Evolutionary conservation across 1,284 basidiomycete genomes (phyloP).

Genomic region (Takashimella koratensis): DNA sequence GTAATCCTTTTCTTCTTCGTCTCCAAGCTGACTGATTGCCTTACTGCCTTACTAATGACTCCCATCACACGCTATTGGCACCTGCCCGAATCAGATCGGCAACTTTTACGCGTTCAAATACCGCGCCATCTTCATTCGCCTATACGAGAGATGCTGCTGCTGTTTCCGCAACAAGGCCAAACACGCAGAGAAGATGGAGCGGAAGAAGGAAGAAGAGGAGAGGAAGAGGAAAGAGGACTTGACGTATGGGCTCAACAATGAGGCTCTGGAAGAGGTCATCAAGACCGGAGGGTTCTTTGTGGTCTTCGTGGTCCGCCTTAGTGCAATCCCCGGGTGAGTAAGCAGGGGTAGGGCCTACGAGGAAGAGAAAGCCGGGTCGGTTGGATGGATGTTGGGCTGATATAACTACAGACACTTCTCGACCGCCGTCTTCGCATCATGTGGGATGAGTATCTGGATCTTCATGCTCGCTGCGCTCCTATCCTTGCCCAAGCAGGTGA

Average conservation of each 20-base stretch:
- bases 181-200: too few relatives aligned
- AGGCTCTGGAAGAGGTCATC: conserved; percentile 62
- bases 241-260: neutral
- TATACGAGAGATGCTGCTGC: too few relatives aligned
- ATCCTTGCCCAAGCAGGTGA: conserved; percentile 63
- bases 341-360: too few relatives aligned
- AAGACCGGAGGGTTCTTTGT: conserved; percentile 75
- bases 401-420: conserved; percentile 42
- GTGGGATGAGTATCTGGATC: conserved; percentile 68
- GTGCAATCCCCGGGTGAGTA: conserved; percentile 67
- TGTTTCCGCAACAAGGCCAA: conserved; percentile 62
- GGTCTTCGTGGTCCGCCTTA: conserved; percentile 66
- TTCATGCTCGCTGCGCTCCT: conserved; percentile 66
- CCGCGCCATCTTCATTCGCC: too few relatives aligned
- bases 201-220: conserved; percentile 56
- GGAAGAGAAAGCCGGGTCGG: too few relatives aligned
- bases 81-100: conserved; percentile 51
- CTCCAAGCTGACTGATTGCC: neutral
- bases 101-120: conserved; percentile 49
- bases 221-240: conserved; percentile 58
- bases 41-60: conserved; percentile 52
- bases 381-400: too few relatives aligned
- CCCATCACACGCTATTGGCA: conserved; percentile 34
- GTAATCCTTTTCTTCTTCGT: conserved; percentile 8
- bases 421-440: conserved; percentile 72